Evolutionary conservation across 2,329 filamentous ascomycete genomes (phyloP).

Genomic region (Hymenoscyphus infarciens): DNA sequence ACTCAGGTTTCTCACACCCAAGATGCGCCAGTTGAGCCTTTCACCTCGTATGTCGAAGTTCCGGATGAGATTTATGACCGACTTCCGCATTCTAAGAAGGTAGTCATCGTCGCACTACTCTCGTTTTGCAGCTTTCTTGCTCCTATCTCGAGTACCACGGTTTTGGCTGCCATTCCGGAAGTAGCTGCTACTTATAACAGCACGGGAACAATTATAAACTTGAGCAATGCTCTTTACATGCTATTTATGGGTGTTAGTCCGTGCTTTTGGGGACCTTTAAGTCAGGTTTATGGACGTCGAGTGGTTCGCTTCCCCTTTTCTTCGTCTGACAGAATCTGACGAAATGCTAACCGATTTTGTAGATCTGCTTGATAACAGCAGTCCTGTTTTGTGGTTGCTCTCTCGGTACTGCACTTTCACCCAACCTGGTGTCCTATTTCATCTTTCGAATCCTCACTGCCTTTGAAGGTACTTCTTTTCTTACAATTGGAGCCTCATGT

Average conservation of each 20-base stretch:
- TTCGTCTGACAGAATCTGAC: background rate
- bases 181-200: conserved; percentile 63
- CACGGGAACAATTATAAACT: conserved; percentile 65
- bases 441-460: conserved; percentile 71
- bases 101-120: conserved; percentile 63
- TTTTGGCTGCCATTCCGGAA: conserved; percentile 71
- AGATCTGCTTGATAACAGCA: conserved; percentile 58
- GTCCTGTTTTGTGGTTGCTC: conserved; percentile 64
- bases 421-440: conserved; percentile 68
- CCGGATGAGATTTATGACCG: conserved; percentile 60
- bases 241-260: conserved; percentile 69
- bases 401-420: conserved; percentile 68
- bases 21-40: conserved; percentile 31
- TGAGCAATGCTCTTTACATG: conserved; percentile 73
- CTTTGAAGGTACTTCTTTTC: conserved; percentile 70
- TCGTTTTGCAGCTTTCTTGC: conserved; percentile 74
- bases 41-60: conserved; percentile 28
- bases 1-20: conserved; percentile 31
- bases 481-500: conserved; percentile 67
- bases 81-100: conserved; percentile 59
- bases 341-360: conserved; percentile 7
- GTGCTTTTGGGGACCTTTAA: conserved; percentile 69
- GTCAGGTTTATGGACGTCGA: conserved; percentile 59
- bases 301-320: conserved; percentile 41
- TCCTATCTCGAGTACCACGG: conserved; percentile 69